Base-by-base conservation (phyloP, 345 rosid species). In the Arabidopsis suecica region DNA sequence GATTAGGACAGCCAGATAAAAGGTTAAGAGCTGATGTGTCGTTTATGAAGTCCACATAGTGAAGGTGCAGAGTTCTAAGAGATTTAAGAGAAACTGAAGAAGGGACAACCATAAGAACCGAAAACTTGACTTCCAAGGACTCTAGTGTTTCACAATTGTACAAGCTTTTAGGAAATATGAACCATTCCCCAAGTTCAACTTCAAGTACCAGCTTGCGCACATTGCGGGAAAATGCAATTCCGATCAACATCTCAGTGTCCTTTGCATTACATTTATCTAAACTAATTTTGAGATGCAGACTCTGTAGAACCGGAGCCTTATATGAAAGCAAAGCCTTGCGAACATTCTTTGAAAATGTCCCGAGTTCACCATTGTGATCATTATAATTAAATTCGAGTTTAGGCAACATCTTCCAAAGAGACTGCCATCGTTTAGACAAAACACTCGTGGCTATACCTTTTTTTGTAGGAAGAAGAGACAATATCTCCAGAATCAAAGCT, bases 1-100 rank as follows among this genome's bases (percentile, higher is more conserved):
- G 68, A 50, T 49, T 50, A 61, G 51, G 41, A n/a, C 75, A 71
- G 3, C 75, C 41, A 37, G 32, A 28, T 2, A 71, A 61, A 50
- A 61, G 49, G 49, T 72, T 48, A 22, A 8, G 2, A n/a, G 23
- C 28, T 1, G 67, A 59, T 9, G 5, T 33, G 5, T 59, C 0
- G 50, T 61, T 20, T 41, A 6, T n/a, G 51, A 9, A 71, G 0
- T 10, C 1, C 40, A 61, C 68, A 9, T 7, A 3, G 1, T 10
- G 2, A n/a, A 71, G 68, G 1, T 25, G 32, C 4, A 71, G 7
- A 10, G 48, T 71, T 59, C 16, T 71, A 37, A 70, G 74, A 5
- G 45, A 13, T 8, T 58, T 45, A 0, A 70, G 9, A 45, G 23
- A 5, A 41, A 45, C 65, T 3, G 34, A 4, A 18, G 53, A 41